phyloP scores from a whole-genome alignment of 768 basidiomycete genomes.

The Pilatotrama ljubarskyi region DNA sequence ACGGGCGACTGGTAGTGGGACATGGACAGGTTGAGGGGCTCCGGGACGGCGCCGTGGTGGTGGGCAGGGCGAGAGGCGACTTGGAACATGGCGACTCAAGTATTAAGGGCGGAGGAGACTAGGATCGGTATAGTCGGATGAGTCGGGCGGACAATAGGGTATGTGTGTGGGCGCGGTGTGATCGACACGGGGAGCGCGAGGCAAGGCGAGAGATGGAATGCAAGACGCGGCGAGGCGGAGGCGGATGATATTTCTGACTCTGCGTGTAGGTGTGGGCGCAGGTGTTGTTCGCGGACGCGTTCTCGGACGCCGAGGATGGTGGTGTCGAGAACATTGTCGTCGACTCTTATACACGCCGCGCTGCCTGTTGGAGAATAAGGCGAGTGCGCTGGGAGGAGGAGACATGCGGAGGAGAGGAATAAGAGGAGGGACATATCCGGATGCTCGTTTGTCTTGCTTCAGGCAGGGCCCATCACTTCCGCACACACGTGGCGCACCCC shows the following conservation, averaged over 20 bases:
- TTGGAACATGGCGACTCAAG: conserved; percentile 31
- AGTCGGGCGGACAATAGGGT: conserved; percentile 20
- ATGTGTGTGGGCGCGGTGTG: conserved; percentile 16
- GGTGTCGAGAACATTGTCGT: background rate
- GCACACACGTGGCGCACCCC: conserved; percentile 16
- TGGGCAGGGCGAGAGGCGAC: conserved; percentile 30
- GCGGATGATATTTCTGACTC: background rate
- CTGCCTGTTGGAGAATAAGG: conserved; percentile 28
- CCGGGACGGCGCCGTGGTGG: conserved; percentile 22
- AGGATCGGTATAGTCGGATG: conserved; percentile 17
- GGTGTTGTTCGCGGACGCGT: background rate
- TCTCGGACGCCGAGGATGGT: conserved; percentile 4
- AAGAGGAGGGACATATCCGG: conserved; percentile 32
- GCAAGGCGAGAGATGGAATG: background rate
- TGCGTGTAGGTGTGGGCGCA: background rate
- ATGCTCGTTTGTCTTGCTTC: conserved; percentile 27
- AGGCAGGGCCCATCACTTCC: conserved; percentile 4
- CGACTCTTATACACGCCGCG: conserved; percentile 25
- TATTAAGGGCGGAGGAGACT: conserved; percentile 18
- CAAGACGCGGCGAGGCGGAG: conserved; percentile 3
- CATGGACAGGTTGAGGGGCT: conserved; percentile 25
- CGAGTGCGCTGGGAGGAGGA: background rate
- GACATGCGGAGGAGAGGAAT: conserved; percentile 27
- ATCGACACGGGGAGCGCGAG: conserved; percentile 24
- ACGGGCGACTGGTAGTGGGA: conserved; percentile 21